A percentile compares a stretch with the other conserved stretches of the same genome.
These are phyloP conservation scores for Tripidium arundinaceum DNA, from an alignment of 202 grass and related monocot genomes.

Conservation along the genomic window DNA sequence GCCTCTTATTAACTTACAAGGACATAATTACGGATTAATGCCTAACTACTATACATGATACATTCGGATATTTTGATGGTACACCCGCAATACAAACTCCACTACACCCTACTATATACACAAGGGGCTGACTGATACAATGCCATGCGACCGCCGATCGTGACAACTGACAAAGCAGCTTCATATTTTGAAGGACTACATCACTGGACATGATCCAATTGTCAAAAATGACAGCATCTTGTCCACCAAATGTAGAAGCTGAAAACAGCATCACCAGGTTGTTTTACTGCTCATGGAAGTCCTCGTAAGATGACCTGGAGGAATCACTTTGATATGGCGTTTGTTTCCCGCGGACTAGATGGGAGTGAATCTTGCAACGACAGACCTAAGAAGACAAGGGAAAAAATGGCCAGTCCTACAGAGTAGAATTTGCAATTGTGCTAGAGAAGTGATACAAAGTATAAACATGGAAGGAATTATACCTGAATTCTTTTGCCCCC, in stretches of 20 bases:
- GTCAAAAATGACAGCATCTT: background rate
- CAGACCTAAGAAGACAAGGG: constrained; percentile 33
- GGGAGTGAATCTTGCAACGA: constrained; percentile 84
- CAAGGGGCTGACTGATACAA: constrained; percentile 16
- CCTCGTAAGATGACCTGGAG: constrained; percentile 82
- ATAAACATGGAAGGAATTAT: background rate
- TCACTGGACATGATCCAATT: background rate
- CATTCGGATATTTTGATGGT: background rate
- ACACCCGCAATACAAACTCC: constrained; percentile 17
- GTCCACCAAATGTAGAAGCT: constrained; percentile 5
- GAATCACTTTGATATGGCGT: constrained; percentile 92
- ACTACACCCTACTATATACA: constrained; percentile 33
- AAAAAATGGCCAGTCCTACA: constrained; percentile 3
- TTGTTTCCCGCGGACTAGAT: constrained; percentile 85
- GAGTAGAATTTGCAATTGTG: background rate
- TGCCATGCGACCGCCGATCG: background rate
- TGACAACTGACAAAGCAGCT: background rate
- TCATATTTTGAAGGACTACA: background rate
- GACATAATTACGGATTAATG: constrained; percentile 7
- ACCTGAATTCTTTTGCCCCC: constrained; percentile 87
- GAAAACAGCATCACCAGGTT: background rate
- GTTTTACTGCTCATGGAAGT: constrained; percentile 66
- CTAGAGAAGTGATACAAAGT: background rate
- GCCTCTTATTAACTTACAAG: constrained; percentile 40
- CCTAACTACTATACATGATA: constrained; percentile 8